Evolutionary conservation across 371 early-diverging fungal genomes (phyloP), one percentile per base, ranked within the genome.

Genomic region (Mortierella sp.): DNA sequence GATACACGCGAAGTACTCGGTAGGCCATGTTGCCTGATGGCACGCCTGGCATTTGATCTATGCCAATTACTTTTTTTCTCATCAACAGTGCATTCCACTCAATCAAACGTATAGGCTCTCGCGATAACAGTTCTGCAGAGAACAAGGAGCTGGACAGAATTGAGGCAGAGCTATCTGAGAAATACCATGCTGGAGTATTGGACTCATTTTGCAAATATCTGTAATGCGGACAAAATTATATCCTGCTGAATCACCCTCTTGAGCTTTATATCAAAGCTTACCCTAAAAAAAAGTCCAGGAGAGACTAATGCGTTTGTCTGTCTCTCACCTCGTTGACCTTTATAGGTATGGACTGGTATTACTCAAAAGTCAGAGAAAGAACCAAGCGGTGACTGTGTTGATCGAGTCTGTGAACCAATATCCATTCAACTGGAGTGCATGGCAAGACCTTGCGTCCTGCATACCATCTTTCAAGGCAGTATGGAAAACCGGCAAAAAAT

Each of bases 401-500:
- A 29, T 93, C 14, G 74, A 87, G 62, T 93, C 97, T 6, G 79
- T 96, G 1, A 76, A 75, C 28, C 70, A 70, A 64, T 96, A 91
- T 72, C 92, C 90, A 29, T 95, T 84, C 81, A 95, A 96, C 75
- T 96, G 97, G 96, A 91, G 92, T 44, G 95, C 96, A n/a, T 97
- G 97, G 97, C 79, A 88, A 64, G 94, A 93, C 57, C 81, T 96
- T 1, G 89, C 84, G 7, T 57, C 83, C 6, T 84, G 91, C 46
- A 68, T 94, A 0, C 72, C 85, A 21, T 74, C 85, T 9, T 74
- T 74, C 26, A 84, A 85, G 56, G 82, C 85, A 47, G 85, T 89
- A 70, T 63, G 75, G 9, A 37, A n/a, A n/a, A n/a, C n/a, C n/a
- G n/a, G n/a, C n/a, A n/a, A n/a, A n/a, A n/a, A n/a, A n/a, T n/a